A percentile compares a stretch with the other conserved stretches of the same genome.
Conservation (phyloP, 768 basidiomycete species). For the Stropharia rugosoannulata region DNA sequence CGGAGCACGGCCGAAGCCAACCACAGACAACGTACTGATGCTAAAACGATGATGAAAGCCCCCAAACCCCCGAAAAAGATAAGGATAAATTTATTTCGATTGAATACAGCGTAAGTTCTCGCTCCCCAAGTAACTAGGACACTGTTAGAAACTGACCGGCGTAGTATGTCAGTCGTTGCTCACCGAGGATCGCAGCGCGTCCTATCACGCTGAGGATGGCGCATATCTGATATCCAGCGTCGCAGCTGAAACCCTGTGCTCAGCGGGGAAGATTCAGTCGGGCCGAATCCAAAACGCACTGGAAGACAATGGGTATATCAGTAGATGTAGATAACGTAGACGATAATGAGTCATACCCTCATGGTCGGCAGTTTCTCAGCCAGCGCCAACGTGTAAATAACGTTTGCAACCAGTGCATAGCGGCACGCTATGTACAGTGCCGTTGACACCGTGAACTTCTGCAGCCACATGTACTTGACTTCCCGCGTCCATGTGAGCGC, state of each 20-base stretch:
- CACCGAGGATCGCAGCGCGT: slow-evolving; percentile 12
- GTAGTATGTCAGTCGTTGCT: neutral
- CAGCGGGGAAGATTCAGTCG: neutral
- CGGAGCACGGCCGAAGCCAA: neutral
- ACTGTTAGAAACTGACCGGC: neutral
- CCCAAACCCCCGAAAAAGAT: slow-evolving; percentile 3
- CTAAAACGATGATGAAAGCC: slow-evolving; percentile 2
- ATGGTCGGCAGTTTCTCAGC: slow-evolving; percentile 5
- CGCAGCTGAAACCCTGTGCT: slow-evolving; percentile 7
- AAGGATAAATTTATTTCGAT: slow-evolving; percentile 6
- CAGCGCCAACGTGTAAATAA: slow-evolving; percentile 11
- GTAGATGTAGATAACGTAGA: neutral
- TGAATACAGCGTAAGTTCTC: slow-evolving; percentile 13
- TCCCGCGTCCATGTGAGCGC: slow-evolving; percentile 12
- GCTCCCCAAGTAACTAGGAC: slow-evolving; percentile 12
- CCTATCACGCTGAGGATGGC: slow-evolving; percentile 14
- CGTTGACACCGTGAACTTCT: slow-evolving; percentile 10
- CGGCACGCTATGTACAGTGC: slow-evolving; percentile 16
- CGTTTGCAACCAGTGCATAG: slow-evolving; percentile 14
- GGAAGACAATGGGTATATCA: neutral
- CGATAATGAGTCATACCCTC: slow-evolving; percentile 9
- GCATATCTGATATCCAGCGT: slow-evolving; percentile 13
- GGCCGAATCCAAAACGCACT: neutral
- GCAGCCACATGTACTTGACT: slow-evolving; percentile 15
- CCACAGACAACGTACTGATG: slow-evolving; percentile 1